Evolutionary conservation across 2,329 filamentous ascomycete species (phyloP).

Genomic region (Pseudofabraea citricarpa): DNA sequence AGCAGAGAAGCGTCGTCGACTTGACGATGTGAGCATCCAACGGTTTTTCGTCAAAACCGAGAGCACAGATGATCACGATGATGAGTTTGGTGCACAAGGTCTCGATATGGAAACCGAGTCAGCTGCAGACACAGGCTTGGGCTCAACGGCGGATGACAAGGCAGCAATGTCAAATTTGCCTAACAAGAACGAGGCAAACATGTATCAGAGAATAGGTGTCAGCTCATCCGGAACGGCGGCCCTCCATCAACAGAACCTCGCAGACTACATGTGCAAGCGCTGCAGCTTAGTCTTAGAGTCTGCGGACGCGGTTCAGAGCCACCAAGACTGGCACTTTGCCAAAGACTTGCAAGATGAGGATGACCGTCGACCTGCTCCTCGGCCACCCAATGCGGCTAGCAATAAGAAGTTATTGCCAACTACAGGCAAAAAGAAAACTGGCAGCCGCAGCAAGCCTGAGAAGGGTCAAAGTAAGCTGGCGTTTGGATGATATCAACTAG

Average conservation of each 20-base stretch:
- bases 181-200: conserved; percentile 23
- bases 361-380: conserved; percentile 17
- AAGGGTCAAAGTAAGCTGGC: conserved; percentile 56
- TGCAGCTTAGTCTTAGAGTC: conserved; percentile 60
- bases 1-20: conserved; percentile 26
- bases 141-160: conserved; percentile 5
- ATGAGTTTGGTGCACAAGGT: conserved; percentile 22
- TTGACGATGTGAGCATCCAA: conserved; percentile 21
- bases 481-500: conserved; percentile 35
- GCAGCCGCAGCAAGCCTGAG: conserved; percentile 31
- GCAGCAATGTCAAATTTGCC: conserved; percentile 9
- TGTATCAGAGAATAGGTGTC: conserved; percentile 16
- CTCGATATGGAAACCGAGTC: conserved; percentile 9
- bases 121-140: conserved; percentile 11
- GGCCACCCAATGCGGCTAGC: conserved; percentile 7
- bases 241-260: conserved; percentile 30
- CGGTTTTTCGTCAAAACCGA: conserved; percentile 26
- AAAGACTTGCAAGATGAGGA: conserved; percentile 66
- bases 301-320: conserved; percentile 61
- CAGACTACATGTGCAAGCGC: conserved; percentile 50
- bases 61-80: conserved; percentile 22
- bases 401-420: conserved; percentile 28
- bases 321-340: conserved; percentile 93
- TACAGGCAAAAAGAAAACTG: conserved; percentile 20
- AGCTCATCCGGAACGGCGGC: conserved; percentile 16